These are phyloP conservation scores for Microbotryomycetes sp. DNA, from an alignment of 1,284 basidiomycete genomes.

Conservation along the genomic window DNA sequence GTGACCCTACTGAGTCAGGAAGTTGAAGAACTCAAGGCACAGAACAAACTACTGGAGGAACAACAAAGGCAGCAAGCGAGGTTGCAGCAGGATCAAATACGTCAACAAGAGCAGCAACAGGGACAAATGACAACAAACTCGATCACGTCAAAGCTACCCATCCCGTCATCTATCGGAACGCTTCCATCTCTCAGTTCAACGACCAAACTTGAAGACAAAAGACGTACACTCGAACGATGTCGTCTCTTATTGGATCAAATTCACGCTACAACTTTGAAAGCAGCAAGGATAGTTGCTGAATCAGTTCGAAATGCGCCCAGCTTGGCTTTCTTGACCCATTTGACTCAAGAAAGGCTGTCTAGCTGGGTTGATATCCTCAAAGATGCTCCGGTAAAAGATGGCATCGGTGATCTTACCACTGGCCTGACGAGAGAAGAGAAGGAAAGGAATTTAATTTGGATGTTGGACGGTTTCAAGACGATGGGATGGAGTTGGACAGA, in stretches of 20 bases:
- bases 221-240: conserved; percentile 16
- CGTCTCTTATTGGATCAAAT: conserved; percentile 15
- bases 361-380: conserved; percentile 20
- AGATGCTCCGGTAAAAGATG: conserved; percentile 13
- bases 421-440: conserved; percentile 20
- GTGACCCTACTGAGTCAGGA: too few relatives aligned
- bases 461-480: conserved; percentile 24
- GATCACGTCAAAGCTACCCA: neutral
- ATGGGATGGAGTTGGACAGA: conserved; percentile 31
- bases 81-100: too few relatives aligned
- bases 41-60: neutral
- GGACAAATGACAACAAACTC: too few relatives aligned
- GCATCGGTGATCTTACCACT: conserved; percentile 15
- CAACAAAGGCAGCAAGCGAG: too few relatives aligned
- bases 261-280: conserved; percentile 16
- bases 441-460: conserved; percentile 14
- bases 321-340: conserved; percentile 19
- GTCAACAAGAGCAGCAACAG: too few relatives aligned
- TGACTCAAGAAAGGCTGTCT: conserved; percentile 22
- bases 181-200: neutral
- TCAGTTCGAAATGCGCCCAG: conserved; percentile 23
- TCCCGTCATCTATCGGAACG: neutral
- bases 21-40: conserved; percentile 1
- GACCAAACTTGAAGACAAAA: neutral
- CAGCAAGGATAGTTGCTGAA: conserved; percentile 24